These are phyloP conservation scores for Maudiozyma turicensis DNA, from an alignment of 805 yeast genomes.

Conservation along the genomic window DNA sequence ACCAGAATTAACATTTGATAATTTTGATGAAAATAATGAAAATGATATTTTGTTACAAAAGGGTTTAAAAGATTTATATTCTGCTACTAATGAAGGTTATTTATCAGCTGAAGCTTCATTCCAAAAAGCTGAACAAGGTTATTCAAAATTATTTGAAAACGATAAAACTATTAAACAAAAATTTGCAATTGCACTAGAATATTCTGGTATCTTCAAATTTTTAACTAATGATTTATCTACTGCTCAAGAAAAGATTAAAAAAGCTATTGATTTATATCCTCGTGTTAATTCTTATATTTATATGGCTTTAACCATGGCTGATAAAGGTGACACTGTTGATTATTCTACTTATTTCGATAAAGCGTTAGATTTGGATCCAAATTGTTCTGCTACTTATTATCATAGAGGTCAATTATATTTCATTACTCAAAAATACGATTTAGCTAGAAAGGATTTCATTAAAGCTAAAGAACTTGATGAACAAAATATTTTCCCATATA, in stretches of 20 bases:
- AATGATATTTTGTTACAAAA: conserved; percentile 57
- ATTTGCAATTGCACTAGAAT: conserved; percentile 70
- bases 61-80: conserved; percentile 49
- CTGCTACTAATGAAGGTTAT: conserved; percentile 33
- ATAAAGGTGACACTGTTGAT: conserved; percentile 56
- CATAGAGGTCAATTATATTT: conserved; percentile 91
- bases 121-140: conserved; percentile 48
- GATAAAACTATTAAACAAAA: conserved; percentile 27
- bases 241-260: conserved; percentile 55
- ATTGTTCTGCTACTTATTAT: conserved; percentile 76
- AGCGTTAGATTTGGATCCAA: conserved; percentile 61
- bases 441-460: conserved; percentile 66
- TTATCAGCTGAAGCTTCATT: conserved; percentile 33
- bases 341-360: conserved; percentile 64
- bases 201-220: conserved; percentile 73
- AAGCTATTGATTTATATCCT: conserved; percentile 58
- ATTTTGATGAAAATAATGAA: conserved; percentile 42
- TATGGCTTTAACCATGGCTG: conserved; percentile 76
- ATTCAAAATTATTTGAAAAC: conserved; percentile 22
- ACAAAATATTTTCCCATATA: conserved; percentile 70
- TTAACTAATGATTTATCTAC: conserved; percentile 61
- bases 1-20: conserved; percentile 40
- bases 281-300: conserved; percentile 75
- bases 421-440: conserved; percentile 60
- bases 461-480: conserved; percentile 69